Evolutionary conservation across 345 rosid species (phyloP), one percentile per base, ranked within the genome.

Genomic region (Eucalyptus camaldulensis): DNA sequence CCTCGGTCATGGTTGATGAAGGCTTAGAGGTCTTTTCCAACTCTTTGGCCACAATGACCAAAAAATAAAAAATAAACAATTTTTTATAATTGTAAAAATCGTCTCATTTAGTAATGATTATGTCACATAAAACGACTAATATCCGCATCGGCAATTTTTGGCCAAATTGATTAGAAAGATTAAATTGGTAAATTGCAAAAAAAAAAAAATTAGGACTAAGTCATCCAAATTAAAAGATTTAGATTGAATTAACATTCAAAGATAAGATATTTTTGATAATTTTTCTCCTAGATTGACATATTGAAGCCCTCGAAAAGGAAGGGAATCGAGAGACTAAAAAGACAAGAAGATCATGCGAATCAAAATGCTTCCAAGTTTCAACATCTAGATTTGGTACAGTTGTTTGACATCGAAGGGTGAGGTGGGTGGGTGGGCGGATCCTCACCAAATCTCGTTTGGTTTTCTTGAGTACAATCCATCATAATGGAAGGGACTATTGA

Each of bases 121-220:
- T 65, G 8, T 0, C 8, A 13, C 0, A 0, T 13, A 65, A n/a
- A 65, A 65, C 0, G 3, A n/a, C 0, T 7, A n/a, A 0, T 8
- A 3, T 65, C 3, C 9, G 0, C 6, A 14, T n/a, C 0, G 3
- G 1, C 2, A 3, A 0, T 65, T 65, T n/a, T 7, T 5, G 0
- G 3, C 5, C 19, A 65, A 65, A 65, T 15, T n/a, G 2, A 7
- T n/a, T 4, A 5, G 19, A 4, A 7, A 14, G 6, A 31, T 7
- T 4, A n/a, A n/a, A n/a, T n/a, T n/a, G 3, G 40, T 33, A 65
- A 65, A 65, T n/a, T n/a, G 5, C 17, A 16, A 14, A n/a, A 14
- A 65, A 15, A 7, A n/a, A 14, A 51, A 7, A 51, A 8, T 0
- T 8, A 8, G 5, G 25, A 53, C 25, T 65, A n/a, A 14, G 17